Percentiles rank a stretch among this genome's conserved stretches.
phyloP scores from a whole-genome alignment of 2,329 filamentous ascomycete genomes.

The Myotisia sp. region DNA sequence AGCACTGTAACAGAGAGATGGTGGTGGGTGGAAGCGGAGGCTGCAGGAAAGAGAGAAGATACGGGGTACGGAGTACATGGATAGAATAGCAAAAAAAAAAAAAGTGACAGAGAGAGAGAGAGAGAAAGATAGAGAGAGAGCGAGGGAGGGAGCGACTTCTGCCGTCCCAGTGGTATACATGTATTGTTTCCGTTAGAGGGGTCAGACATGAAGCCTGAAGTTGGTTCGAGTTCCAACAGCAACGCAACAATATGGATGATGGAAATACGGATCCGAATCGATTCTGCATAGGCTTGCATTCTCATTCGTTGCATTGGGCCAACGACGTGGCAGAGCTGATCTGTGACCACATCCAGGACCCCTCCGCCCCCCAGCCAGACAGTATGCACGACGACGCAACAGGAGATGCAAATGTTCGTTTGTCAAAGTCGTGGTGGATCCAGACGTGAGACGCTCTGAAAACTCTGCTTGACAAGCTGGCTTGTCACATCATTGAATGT shows the following conservation, averaged over 20 bases:
- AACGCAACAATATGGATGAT: slow-evolving; percentile 1
- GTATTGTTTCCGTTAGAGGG: too few relatives aligned
- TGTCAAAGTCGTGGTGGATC: too few relatives aligned
- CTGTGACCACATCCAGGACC: slow-evolving; percentile 11
- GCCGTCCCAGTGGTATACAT: too few relatives aligned
- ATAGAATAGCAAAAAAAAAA: not conserved
- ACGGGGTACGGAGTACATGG: not conserved
- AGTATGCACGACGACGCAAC: slow-evolving; percentile 12
- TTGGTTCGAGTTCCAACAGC: not conserved
- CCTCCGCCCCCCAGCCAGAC: too few relatives aligned
- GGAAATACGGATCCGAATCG: too few relatives aligned
- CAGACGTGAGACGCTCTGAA: too few relatives aligned
- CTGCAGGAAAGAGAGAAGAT: slow-evolving; percentile 1
- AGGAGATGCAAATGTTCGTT: slow-evolving; percentile 3
- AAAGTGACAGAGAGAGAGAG: not conserved
- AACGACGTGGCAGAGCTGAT: slow-evolving; percentile 15
- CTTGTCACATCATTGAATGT: too few relatives aligned
- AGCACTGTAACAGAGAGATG: slow-evolving; percentile 1
- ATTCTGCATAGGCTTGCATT: too few relatives aligned
- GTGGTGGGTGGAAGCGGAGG: not conserved
- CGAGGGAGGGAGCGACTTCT: not conserved
- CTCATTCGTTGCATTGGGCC: slow-evolving; percentile 8
- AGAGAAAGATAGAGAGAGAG: not conserved
- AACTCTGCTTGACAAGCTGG: too few relatives aligned
- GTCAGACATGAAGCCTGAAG: too few relatives aligned